Base-by-base conservation (phyloP, 306 rosid species). In the Quercus variabilis region DNA sequence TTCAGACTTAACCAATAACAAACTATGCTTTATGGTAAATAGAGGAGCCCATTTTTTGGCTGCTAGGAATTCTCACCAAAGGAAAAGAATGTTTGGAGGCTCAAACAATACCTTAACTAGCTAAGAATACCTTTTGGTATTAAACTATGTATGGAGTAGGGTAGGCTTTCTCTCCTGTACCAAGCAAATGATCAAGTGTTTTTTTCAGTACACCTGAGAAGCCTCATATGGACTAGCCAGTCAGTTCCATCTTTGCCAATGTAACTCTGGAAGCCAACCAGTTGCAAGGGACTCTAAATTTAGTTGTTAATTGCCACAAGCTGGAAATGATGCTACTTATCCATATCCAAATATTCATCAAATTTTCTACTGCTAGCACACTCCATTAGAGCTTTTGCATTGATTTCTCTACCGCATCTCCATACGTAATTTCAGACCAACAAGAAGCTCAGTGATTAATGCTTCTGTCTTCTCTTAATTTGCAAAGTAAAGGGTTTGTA, bases 391-490 rank as follows among this genome's bases (percentile, higher is more conserved):
- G 94, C 89, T 83, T 93, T 93, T 35, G 86, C 85, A 78, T 91
- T 87, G 84, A 88, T 87, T 74, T 96, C 99, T 79, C 93, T 87
- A 76, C 86, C 89, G 52, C 87, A 84, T 80, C 96, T 92, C 98
- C 97, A 93, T 51, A 96, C 89, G 82, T 93, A 96, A 83, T 96
- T 96, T 96, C 88, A 96, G 92, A 75, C 99, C 99, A 64, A 96
- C 91, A 77, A 96, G 98, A 80, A 96, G 97, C 90, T 96, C 99
- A 1, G 87, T 88, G 78, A 96, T 90, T 28, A 81, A 74, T 35
- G 92, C 91, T 86, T 96, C 98, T 0, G 91, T 87, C 77, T 86
- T 90, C 73, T 90, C 93, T 84, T 83, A 97, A 83, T 76, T 87
- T 33, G 98, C 99, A 55, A 90, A 96, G 88, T 82, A 90, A 75